These are phyloP conservation scores for Komagataella pastoris DNA, from an alignment of 805 yeast species.

Conservation along the genomic window DNA sequence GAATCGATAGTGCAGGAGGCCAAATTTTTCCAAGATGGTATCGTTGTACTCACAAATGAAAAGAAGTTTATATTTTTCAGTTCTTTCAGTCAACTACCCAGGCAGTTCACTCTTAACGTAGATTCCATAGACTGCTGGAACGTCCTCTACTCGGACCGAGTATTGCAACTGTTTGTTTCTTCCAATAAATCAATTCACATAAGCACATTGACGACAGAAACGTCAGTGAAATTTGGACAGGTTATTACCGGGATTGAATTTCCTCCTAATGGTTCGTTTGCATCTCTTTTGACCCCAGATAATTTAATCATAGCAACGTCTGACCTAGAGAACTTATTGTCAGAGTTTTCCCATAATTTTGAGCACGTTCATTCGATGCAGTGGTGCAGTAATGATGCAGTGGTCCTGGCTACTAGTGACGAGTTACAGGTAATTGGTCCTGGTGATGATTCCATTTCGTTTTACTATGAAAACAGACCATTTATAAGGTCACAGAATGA, in stretches of 20 bases:
- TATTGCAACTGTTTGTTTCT: neutral
- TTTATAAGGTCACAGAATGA: slow-evolving; percentile 42
- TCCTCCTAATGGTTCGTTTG: slow-evolving; percentile 43
- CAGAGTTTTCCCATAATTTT: slow-evolving; percentile 15
- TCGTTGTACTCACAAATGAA: slow-evolving; percentile 28
- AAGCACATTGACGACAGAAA: neutral
- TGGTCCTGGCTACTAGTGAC: slow-evolving; percentile 44
- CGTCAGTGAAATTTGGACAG: neutral
- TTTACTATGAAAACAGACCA: slow-evolving; percentile 31
- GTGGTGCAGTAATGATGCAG: slow-evolving; percentile 87
- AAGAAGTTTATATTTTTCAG: slow-evolving; percentile 22
- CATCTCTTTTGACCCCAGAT: slow-evolving; percentile 26
- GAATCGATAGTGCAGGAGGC: slow-evolving; percentile 17
- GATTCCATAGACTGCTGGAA: neutral
- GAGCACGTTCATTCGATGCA: slow-evolving; percentile 28
- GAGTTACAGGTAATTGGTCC: slow-evolving; percentile 66
- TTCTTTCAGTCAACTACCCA: neutral
- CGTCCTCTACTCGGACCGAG: neutral
- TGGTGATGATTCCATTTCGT: slow-evolving; percentile 39
- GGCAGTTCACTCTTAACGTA: neutral
- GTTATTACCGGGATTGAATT: slow-evolving; percentile 14
- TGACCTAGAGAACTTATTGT: slow-evolving; percentile 5
- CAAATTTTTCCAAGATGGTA: slow-evolving; percentile 25
- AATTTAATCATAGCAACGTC: slow-evolving; percentile 32
- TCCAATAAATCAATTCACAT: neutral